Evolutionary conservation across 1,284 basidiomycete species (phyloP).

Genomic region (Malassezia restricta): DNA sequence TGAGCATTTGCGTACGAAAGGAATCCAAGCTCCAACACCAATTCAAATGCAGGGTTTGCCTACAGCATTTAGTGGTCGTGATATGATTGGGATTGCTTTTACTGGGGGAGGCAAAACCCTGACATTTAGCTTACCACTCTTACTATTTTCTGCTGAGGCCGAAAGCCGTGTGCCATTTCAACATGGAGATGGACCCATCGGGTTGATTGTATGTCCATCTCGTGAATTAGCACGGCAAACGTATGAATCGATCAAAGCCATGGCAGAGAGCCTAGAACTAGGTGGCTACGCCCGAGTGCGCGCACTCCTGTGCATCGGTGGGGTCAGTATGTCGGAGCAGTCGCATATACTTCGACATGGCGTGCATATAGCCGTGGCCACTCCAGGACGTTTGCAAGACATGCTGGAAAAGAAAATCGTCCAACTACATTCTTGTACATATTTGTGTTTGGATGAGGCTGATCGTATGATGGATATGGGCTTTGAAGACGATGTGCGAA

Average conservation of each 20-base stretch:
- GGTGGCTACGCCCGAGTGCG: conserved; percentile 64
- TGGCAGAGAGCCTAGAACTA: conserved; percentile 69
- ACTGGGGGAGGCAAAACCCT: conserved; percentile 50
- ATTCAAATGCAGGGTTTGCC: conserved; percentile 97
- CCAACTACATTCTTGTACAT: conserved; percentile 66
- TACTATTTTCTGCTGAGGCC: conserved; percentile 65
- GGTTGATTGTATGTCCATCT: conserved; percentile 67
- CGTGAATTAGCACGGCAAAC: conserved; percentile 57
- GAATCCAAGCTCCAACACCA: conserved; percentile 77
- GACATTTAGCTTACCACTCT: conserved; percentile 48
- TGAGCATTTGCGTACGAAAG: conserved; percentile 63
- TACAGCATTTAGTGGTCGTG: conserved; percentile 55
- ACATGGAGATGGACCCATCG: conserved; percentile 87
- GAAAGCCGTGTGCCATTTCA: conserved; percentile 77
- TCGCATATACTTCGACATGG: conserved; percentile 76
- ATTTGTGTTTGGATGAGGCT: conserved; percentile 95
- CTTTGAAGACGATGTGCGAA: conserved; percentile 94
- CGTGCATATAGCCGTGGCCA: conserved; percentile 88
- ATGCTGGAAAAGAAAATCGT: conserved; percentile 77
- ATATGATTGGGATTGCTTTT: conserved; percentile 50
- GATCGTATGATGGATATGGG: conserved; percentile 98
- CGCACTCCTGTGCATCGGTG: conserved; percentile 84
- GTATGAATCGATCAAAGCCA: conserved; percentile 77
- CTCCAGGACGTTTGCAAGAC: conserved; percentile 49
- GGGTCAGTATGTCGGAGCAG: conserved; percentile 95